These are phyloP conservation scores for Physaria fendleri DNA, from an alignment of 345 rosid species.

Conservation along the genomic window DNA sequence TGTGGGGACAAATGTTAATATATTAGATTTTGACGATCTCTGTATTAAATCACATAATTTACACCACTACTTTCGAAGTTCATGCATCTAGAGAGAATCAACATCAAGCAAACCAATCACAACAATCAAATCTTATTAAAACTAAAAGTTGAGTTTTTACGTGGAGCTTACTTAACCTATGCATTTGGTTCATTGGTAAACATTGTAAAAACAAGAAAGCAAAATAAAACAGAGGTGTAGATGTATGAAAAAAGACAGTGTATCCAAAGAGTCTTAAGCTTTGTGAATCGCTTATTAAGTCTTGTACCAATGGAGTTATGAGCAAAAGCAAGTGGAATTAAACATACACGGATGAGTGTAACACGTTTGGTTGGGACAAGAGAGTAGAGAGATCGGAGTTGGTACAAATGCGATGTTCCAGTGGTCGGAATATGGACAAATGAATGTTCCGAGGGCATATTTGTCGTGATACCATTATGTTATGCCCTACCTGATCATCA, in stretches of 20 bases:
- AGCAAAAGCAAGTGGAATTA: not conserved
- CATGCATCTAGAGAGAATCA: slow-evolving; percentile 6
- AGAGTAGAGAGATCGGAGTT: not conserved
- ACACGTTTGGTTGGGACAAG: slow-evolving; percentile 7
- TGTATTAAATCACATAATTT: slow-evolving; percentile 6
- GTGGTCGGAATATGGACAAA: slow-evolving; percentile 23
- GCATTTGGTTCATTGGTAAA: no score
- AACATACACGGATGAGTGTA: not conserved
- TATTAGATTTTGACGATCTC: slow-evolving; percentile 14
- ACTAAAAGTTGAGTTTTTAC: no score
- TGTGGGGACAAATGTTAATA: slow-evolving; percentile 20
- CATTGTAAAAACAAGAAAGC: no score
- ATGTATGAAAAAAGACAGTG: no score
- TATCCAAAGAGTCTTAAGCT: no score
- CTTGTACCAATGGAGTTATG: no score
- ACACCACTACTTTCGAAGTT: slow-evolving; percentile 12
- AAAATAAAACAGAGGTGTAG: no score
- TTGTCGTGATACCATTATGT: slow-evolving; percentile 13
- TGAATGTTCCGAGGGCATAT: slow-evolving; percentile 26
- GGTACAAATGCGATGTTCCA: slow-evolving; percentile 16
- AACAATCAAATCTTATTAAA: not conserved
- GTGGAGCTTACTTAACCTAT: no score
- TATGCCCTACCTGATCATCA: slow-evolving; percentile 24
- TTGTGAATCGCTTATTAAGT: no score
- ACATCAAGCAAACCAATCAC: not conserved